Base-by-base conservation (phyloP, 176 grass and related monocot species). In the Pharus latifolius region DNA sequence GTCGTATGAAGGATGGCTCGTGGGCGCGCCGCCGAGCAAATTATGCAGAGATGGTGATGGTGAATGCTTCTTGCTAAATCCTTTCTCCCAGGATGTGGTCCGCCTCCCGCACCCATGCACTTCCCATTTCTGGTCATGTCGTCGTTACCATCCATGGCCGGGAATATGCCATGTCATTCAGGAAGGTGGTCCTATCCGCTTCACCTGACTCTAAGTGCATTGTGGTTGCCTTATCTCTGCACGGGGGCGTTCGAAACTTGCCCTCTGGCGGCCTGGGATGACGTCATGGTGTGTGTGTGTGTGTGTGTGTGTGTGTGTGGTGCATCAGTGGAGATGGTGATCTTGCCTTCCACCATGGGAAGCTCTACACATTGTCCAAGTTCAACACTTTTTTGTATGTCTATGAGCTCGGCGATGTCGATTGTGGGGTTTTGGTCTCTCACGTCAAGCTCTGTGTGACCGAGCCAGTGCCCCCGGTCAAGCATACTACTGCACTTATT, bases 141-240 rank as follows among this genome's bases (percentile, higher is more conserved):
- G 8, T 76, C 1, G 63, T 69, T 20, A 55, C 34, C 33, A 31
- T 83, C 8, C 42, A 53, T 8, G 80, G 35, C 3, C 37, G 64
- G 0, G 63, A 61, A 12, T 83, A 83, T 52, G 72, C 70, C 11
- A 83, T 83, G 80, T 83, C 80, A 3, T 83, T 83, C 64, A 28
- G 55, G 56, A 83, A 83, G 64, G 72, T 70, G 27, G 55, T 76
- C 16, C 2, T 83, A 17, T 83, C 80, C 12, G 51, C 80, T 16
- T 46, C 72, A 13, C 80, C 80, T 44, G 71, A 61, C 16, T 26
- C 55, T 12, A 61, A 46, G 13, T 76, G 37, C n/a, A 11, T 9
- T 12, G 72, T 53, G 16, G 72, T 26, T 37, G 80, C 72, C 28
- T 18, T 76, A 44, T 82, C 71, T 1, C 18, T 60, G 6, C 47